These are phyloP conservation scores for Tilletia caries DNA, from an alignment of 1,284 basidiomycete genomes.

Conservation along the genomic window DNA sequence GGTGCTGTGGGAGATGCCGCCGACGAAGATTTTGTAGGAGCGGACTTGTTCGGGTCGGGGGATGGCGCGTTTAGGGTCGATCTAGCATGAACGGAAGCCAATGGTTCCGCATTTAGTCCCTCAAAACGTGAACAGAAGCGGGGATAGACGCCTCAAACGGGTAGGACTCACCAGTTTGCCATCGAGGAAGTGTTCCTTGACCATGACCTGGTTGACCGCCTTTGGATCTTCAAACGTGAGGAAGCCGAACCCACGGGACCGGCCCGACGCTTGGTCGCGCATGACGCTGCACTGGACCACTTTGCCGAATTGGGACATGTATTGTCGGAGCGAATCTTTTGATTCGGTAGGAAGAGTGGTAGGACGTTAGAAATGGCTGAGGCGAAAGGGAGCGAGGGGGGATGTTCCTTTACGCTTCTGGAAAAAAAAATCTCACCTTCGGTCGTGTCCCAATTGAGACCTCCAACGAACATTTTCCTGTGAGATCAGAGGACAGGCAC, in stretches of 20 bases:
- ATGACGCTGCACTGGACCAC: conserved; percentile 91
- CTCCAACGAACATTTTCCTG: conserved; percentile 98
- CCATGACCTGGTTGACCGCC: conserved; percentile 84
- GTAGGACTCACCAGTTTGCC: conserved; percentile 79
- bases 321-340: conserved; percentile 73
- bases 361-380: background rate
- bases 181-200: conserved; percentile 78
- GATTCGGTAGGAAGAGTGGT: conserved; percentile 53
- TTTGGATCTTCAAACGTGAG: conserved; percentile 82
- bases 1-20: conserved; percentile 83
- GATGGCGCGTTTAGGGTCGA: conserved; percentile 97
- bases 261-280: conserved; percentile 79
- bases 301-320: conserved; percentile 84
- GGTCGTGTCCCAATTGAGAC: conserved; percentile 93
- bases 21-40: conserved; percentile 72
- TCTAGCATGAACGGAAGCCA: conserved; percentile 62
- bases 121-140: no score
- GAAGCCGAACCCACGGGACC: conserved; percentile 90
- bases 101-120: no score
- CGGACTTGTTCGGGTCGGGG: conserved; percentile 62
- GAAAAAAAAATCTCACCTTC: conserved; percentile 64
- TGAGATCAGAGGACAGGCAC: conserved; percentile 24
- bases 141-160: no score
- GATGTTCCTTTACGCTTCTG: conserved; percentile 75
- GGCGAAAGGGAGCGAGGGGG: no score